Conservation (phyloP, 2,329 filamentous ascomycete genomes). For the Aspergillus sergii region DNA sequence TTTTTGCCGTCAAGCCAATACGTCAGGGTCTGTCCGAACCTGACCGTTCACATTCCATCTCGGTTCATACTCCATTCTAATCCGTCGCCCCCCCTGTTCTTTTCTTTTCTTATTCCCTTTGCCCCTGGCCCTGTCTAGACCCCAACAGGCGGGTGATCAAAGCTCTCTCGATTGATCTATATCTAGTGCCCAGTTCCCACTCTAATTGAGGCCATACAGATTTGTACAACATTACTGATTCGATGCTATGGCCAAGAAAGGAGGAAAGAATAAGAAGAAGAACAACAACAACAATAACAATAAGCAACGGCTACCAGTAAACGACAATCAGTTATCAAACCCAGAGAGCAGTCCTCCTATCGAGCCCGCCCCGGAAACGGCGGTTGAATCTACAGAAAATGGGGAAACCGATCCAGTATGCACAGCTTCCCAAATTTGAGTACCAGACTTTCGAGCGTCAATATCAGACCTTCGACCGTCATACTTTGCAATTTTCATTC, state of each 20-base stretch:
- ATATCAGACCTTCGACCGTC: slow-evolving; percentile 48
- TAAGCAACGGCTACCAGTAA: slow-evolving; percentile 27
- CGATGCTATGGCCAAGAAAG: slow-evolving; percentile 40
- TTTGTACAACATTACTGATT: slow-evolving; percentile 28
- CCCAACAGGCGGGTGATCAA: slow-evolving; percentile 30
- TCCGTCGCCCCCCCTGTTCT: slow-evolving; percentile 24
- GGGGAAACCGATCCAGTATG: slow-evolving; percentile 44
- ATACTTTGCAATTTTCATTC: slow-evolving; percentile 39
- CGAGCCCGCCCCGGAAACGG: slow-evolving; percentile 32
- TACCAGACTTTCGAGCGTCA: slow-evolving; percentile 47
- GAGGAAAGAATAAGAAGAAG: slow-evolving; percentile 39
- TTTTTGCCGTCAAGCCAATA: slow-evolving; percentile 31
- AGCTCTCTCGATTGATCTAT: slow-evolving; percentile 23
- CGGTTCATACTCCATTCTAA: slow-evolving; percentile 21
- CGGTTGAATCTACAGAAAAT: slow-evolving; percentile 39
- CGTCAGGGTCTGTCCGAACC: slow-evolving; percentile 28
- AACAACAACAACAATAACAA: slow-evolving; percentile 35
- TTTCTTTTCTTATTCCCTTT: slow-evolving; percentile 17
- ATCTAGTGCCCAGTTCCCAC: slow-evolving; percentile 20
- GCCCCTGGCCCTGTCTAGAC: slow-evolving; percentile 27
- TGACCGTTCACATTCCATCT: slow-evolving; percentile 27
- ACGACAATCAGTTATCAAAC: slow-evolving; percentile 28
- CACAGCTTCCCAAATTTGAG: slow-evolving; percentile 44
- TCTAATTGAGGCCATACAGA: slow-evolving; percentile 10
- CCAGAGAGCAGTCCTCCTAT: slow-evolving; percentile 21